Evolutionary conservation across 495 filamentous ascomycete genomes (phyloP).

Genomic region (Penicillium diatomitis): DNA sequence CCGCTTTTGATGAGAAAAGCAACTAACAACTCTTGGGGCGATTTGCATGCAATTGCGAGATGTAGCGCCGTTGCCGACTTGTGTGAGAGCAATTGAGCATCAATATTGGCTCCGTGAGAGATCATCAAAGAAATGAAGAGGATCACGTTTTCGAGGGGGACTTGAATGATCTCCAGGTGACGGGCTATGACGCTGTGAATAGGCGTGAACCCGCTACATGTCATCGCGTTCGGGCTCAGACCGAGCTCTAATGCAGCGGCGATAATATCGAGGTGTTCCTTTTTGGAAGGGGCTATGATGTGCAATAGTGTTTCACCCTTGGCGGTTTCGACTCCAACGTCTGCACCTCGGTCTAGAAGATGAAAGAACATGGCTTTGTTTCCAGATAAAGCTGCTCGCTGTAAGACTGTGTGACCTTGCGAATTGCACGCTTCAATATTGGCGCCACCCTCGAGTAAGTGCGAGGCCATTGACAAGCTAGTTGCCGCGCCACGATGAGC

Average conservation of each 20-base stretch:
- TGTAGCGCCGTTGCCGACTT: conserved; percentile 22
- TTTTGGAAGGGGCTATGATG: conserved; percentile 16
- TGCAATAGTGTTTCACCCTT: conserved; percentile 23
- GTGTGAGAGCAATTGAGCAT: conserved; percentile 6
- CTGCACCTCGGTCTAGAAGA: conserved; percentile 20
- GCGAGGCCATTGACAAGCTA: conserved; percentile 8
- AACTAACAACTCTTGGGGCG: conserved; percentile 11
- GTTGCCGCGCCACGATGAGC: conserved; percentile 4
- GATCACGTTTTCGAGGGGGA: conserved; percentile 10
- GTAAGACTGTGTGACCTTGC: conserved; percentile 23
- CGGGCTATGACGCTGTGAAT: conserved; percentile 19
- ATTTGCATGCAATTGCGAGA: conserved; percentile 12
- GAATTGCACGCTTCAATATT: conserved; percentile 26
- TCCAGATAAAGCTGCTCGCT: conserved; percentile 22
- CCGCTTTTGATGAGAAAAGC: conserved; percentile 24
- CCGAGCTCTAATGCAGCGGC: conserved; percentile 7
- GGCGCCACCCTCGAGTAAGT: conserved; percentile 21
- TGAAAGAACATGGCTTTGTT: conserved; percentile 21
- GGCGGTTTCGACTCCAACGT: conserved; percentile 17
- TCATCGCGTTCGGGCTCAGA: conserved; percentile 10
- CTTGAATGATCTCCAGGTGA: conserved; percentile 11
- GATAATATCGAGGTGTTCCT: conserved; percentile 24
- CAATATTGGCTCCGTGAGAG: conserved; percentile 15
- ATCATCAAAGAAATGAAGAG: conserved; percentile 20
- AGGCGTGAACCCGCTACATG: conserved; percentile 18